Percentiles rank a stretch among this genome's conserved stretches.
Evolutionary conservation across 2,329 filamentous ascomycete species (phyloP).

Genomic region (Fusarium brevicatenulatum): DNA sequence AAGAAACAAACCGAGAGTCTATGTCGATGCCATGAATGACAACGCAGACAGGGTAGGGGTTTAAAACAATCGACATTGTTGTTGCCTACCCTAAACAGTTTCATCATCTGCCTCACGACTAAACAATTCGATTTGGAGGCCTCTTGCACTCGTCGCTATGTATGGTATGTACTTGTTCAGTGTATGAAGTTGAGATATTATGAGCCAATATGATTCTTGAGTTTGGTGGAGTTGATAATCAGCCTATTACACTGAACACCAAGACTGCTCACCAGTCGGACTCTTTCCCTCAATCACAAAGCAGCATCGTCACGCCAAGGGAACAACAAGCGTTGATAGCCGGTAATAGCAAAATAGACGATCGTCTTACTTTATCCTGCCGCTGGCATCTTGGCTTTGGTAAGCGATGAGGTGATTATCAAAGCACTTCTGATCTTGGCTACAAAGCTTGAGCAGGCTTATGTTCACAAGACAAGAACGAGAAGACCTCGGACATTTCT

Average conservation of each 20-base stretch:
- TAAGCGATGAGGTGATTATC: conserved; percentile 13
- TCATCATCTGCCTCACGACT: not conserved
- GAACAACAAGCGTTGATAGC: not conserved
- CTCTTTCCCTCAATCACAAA: not conserved
- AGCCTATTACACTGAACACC: not conserved
- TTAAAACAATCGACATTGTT: no score
- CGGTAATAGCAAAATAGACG: not conserved
- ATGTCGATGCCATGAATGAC: not conserved
- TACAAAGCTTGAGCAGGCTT: conserved; percentile 39
- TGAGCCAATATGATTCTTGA: not conserved
- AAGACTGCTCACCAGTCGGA: not conserved
- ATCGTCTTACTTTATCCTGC: not conserved
- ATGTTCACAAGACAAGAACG: conserved; percentile 16
- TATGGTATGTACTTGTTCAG: not conserved
- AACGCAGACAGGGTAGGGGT: not conserved
- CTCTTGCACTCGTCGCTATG: not conserved
- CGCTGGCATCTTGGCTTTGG: not conserved
- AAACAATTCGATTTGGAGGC: not conserved
- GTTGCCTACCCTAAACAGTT: not conserved
- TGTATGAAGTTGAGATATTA: not conserved
- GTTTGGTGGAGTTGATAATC: not conserved
- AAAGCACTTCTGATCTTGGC: conserved; percentile 27
- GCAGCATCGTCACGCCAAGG: conserved; percentile 1
- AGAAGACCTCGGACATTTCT: not conserved
- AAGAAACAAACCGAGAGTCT: not conserved